These are phyloP conservation scores for Ocimum tenuiflorum DNA, from an alignment of 257 asterid genomes.

Conservation along the genomic window DNA sequence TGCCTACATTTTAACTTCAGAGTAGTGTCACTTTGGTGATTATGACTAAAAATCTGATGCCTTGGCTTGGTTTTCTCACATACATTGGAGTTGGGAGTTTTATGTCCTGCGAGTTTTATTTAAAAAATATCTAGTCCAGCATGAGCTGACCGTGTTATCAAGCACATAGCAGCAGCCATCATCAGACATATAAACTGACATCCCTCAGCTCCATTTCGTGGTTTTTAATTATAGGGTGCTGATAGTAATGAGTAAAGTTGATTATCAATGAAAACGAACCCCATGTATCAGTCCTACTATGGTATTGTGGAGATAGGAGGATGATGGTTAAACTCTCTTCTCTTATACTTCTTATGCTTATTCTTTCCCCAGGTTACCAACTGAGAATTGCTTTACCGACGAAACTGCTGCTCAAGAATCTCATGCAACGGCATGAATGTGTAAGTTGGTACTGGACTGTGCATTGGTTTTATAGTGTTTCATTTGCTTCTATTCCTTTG, in stretches of 20 bases:
- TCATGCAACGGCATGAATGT: neutral
- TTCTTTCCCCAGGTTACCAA: neutral
- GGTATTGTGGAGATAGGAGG: neutral
- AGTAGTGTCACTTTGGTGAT: no score
- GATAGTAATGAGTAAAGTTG: neutral
- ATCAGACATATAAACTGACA: neutral
- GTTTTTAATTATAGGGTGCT: neutral
- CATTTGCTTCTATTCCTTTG: neutral
- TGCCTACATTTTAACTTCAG: neutral
- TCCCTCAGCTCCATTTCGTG: neutral
- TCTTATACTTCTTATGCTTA: neutral
- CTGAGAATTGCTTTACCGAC: neutral
- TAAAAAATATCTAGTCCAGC: neutral
- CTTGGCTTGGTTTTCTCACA: no score
- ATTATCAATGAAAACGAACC: neutral
- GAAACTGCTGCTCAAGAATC: neutral
- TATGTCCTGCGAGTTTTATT: no score
- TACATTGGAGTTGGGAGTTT: neutral
- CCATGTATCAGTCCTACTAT: neutral
- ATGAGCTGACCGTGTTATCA: neutral
- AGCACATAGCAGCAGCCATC: neutral
- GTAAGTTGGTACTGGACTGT: constrained; percentile 7
- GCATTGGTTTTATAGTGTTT: neutral
- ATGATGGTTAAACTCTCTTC: neutral
- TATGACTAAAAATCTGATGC: no score